These are phyloP conservation scores for Xylaria sp. DNA, from an alignment of 2,329 filamentous ascomycete species.

Conservation along the genomic window DNA sequence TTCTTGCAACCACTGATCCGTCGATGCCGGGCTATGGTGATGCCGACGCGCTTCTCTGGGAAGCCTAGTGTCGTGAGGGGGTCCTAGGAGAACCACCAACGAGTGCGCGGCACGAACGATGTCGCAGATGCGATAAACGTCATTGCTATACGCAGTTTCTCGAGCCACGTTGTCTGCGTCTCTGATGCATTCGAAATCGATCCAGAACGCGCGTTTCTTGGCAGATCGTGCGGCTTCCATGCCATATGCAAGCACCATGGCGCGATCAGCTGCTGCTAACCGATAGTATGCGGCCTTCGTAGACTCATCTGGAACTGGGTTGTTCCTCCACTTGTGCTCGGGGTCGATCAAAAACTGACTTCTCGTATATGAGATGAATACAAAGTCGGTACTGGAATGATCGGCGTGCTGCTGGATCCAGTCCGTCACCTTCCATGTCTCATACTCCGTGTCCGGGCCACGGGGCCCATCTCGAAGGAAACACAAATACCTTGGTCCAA, in stretches of 20 bases:
- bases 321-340: conserved; percentile 22
- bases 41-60: too few species aligned
- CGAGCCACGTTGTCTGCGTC: conserved; percentile 39
- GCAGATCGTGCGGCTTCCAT: conserved; percentile 46
- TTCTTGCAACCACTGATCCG: too few species aligned
- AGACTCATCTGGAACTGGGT: conserved; percentile 23
- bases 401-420: conserved; percentile 32
- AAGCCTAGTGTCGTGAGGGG: too few species aligned
- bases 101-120: too few species aligned
- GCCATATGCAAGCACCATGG: conserved; percentile 46
- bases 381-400: conserved; percentile 40
- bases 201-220: conserved; percentile 47
- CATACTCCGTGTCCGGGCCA: conserved; percentile 10
- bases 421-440: conserved; percentile 35
- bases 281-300: conserved; percentile 25
- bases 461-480: conserved; percentile 30
- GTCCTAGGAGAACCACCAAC: too few species aligned
- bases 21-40: too few species aligned
- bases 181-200: conserved; percentile 50
- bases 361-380: conserved; percentile 50
- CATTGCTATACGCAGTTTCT: too few species aligned
- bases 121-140: too few species aligned
- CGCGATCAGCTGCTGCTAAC: too few species aligned
- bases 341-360: conserved; percentile 45
- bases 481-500: conserved; percentile 33